These are phyloP conservation scores for Apiospora pterosperma DNA, from an alignment of 2,329 filamentous ascomycete genomes.

Conservation along the genomic window DNA sequence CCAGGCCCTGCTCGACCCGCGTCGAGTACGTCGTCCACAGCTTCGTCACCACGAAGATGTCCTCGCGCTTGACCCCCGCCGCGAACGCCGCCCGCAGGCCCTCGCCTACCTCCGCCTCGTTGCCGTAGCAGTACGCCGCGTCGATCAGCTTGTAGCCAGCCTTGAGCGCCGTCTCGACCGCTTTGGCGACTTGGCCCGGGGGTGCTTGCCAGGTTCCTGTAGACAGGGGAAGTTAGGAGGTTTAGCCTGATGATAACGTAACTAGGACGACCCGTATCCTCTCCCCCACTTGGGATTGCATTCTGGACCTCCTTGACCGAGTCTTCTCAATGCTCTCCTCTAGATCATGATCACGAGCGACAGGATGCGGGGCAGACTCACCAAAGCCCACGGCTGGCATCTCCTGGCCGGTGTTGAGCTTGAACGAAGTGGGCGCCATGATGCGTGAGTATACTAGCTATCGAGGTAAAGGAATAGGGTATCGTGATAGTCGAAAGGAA, in stretches of 20 bases:
- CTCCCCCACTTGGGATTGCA: neutral
- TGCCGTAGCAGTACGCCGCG: conserved; percentile 73
- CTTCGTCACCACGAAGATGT: conserved; percentile 83
- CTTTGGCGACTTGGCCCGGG: conserved; percentile 54
- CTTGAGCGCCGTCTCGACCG: conserved; percentile 57
- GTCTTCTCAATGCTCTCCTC: no score
- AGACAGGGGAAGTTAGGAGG: no score
- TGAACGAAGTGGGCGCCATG: conserved; percentile 57
- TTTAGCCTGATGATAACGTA: neutral
- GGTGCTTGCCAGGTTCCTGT: conserved; percentile 63
- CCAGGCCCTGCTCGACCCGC: conserved; percentile 64
- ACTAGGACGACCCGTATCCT: neutral
- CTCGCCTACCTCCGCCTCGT: conserved; percentile 79
- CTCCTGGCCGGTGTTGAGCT: conserved; percentile 60
- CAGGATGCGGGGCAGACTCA: conserved; percentile 25
- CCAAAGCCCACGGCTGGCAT: conserved; percentile 64
- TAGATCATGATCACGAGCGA: no score
- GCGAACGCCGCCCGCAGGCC: conserved; percentile 71
- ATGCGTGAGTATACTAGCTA: neutral
- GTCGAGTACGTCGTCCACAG: conserved; percentile 79
- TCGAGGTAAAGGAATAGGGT: no score
- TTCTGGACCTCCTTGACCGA: neutral
- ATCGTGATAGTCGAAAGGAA: neutral
- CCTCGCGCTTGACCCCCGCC: conserved; percentile 68
- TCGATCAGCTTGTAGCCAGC: conserved; percentile 61